Evolutionary conservation across 345 rosid genomes (phyloP), one percentile per base, ranked within the genome.

Genomic region (Pistacia atlantica): DNA sequence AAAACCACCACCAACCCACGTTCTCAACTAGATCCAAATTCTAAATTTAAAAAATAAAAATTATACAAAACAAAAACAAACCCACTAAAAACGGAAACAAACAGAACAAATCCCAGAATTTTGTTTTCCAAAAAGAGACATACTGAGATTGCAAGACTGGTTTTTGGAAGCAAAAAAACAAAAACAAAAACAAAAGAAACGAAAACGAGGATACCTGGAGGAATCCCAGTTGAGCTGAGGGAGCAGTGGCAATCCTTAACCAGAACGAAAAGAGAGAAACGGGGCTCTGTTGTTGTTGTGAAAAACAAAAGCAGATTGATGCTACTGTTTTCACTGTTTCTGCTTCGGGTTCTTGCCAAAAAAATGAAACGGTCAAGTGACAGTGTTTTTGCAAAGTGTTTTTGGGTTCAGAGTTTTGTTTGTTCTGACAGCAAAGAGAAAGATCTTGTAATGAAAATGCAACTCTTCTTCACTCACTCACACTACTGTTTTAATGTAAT

Each of bases 11-110:
- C 54, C 25, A 71, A 52, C 57, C 54, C 74, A 62, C 37, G 66
- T 73, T 66, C 38, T 65, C 25, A 59, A 61, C 69, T 82, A 83
- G 90, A 87, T 87, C 90, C 86, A 75, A 79, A 79, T 31, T 57
- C 14, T 1, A 69, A 7, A 18, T 31, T 45, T 46, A 16, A 0
- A 46, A 55, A 14, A 11, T 68, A 52, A 61, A 73, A 28, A 56
- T 11, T 28, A 55, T 25, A 70, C 28, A 57, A 59, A 57, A 60
- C n/a, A 61, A 62, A 42, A 20, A 71, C 28, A 60, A 0, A 71
- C 52, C 78, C 51, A 52, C 3, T 2, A 49, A 75, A 22, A 2
- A 11, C 7, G 0, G 25, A 42, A 42, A 12, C 58, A 76, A 65
- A 35, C 42, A 31, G 48, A 73, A 73, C 48, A 62, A 25, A 73